Percentiles rank a stretch among this genome's conserved stretches.
Conservation (phyloP, 768 basidiomycete genomes). For the Exidia glandulosa region DNA sequence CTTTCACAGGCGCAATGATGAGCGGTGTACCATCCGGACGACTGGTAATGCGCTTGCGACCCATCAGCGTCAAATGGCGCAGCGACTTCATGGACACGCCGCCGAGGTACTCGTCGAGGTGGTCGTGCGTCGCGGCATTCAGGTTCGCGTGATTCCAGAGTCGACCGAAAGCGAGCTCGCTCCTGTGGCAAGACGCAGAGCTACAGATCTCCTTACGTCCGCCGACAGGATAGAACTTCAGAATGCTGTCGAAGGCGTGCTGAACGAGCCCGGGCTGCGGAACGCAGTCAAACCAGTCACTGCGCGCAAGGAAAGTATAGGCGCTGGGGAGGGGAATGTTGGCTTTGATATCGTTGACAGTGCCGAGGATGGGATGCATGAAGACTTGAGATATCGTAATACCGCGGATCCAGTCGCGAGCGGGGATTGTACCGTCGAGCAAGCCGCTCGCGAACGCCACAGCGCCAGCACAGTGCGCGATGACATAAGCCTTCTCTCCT, state of each 20-base stretch:
- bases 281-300: not conserved
- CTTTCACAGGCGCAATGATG: not conserved
- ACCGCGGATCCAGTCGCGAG: not conserved
- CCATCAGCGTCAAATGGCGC: not conserved
- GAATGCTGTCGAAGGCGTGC: not conserved
- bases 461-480: slow-evolving; percentile 1
- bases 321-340: not conserved
- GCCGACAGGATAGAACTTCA: slow-evolving; percentile 1
- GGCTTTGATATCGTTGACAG: not conserved
- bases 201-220: slow-evolving; percentile 1
- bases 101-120: not conserved
- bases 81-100: not conserved
- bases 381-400: not conserved
- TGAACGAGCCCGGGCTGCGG: not conserved
- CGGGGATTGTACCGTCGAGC: not conserved
- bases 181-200: not conserved
- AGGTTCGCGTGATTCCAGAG: slow-evolving; percentile 1
- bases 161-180: not conserved
- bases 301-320: not conserved
- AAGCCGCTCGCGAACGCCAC: not conserved
- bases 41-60: not conserved
- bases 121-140: slow-evolving; percentile 1
- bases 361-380: slow-evolving; percentile 1
- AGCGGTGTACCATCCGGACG: not conserved
- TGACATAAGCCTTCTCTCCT: not conserved